Percentiles rank a stretch among this genome's conserved stretches.
Conservation (phyloP, 257 asterid species). For the Solanum tarijense region DNA sequence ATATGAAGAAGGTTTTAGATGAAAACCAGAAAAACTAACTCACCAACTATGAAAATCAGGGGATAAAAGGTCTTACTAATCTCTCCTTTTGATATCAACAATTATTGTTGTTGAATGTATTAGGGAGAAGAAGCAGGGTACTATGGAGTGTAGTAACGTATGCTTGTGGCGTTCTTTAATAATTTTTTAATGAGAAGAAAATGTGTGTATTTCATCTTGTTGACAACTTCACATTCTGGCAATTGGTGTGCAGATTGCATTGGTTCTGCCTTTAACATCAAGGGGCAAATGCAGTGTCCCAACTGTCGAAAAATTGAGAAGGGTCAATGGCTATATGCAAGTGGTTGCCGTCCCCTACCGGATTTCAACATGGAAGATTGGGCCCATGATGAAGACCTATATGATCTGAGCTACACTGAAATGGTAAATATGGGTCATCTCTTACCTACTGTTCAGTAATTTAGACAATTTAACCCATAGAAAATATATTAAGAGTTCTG, state of each 20-base stretch:
- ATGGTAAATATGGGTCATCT: slow-evolving; percentile 36
- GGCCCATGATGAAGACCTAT: slow-evolving; percentile 88
- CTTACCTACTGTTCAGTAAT: neutral
- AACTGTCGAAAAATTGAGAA: slow-evolving; percentile 95
- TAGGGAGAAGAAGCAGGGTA: neutral
- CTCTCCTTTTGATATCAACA: neutral
- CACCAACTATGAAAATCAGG: neutral
- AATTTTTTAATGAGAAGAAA: neutral
- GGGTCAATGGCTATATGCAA: slow-evolving; percentile 95
- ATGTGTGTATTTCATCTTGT: neutral
- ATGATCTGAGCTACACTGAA: slow-evolving; percentile 74
- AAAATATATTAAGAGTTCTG: neutral
- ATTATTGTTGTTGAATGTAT: neutral
- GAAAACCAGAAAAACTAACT: neutral
- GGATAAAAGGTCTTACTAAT: neutral
- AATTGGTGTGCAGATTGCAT: slow-evolving; percentile 70
- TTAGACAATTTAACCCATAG: neutral
- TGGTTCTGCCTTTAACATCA: slow-evolving; percentile 92
- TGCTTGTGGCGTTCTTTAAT: neutral
- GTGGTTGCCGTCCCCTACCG: slow-evolving; percentile 69
- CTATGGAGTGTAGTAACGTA: neutral
- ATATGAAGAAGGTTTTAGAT: neutral
- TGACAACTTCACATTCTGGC: neutral
- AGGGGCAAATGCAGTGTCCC: slow-evolving; percentile 99
- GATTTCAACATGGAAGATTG: slow-evolving; percentile 86